Percentiles rank a stretch among this genome's conserved stretches.
Conservation (phyloP, 345 rosid species). For the Acer saccharum region DNA sequence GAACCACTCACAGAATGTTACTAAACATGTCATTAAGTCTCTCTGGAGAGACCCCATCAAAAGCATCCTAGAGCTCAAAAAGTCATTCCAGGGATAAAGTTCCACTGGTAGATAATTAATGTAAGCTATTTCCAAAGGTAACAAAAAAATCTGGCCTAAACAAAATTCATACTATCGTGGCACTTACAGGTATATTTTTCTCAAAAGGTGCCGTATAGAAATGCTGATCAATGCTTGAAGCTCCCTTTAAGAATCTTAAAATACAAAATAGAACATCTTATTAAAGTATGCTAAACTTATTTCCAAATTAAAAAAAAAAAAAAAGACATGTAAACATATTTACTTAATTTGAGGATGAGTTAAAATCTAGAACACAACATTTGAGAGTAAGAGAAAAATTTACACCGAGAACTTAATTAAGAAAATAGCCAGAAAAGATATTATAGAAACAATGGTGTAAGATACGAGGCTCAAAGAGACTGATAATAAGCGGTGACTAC, state of each 20-base stretch:
- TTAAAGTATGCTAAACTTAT: not conserved
- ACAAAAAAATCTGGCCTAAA: not conserved
- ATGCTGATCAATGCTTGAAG: constrained; percentile 89
- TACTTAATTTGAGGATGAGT: not conserved
- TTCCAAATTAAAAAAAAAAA: not conserved
- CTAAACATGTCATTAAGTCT: not conserved
- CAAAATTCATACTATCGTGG: constrained; percentile 11
- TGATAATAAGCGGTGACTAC: not conserved
- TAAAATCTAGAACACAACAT: not conserved
- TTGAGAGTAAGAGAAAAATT: not conserved
- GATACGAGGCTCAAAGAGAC: not conserved
- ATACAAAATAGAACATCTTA: constrained; percentile 11
- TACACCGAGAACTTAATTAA: not conserved
- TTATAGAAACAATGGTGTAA: not conserved
- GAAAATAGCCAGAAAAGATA: not conserved
- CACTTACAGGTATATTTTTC: constrained; percentile 88
- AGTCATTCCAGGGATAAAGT: not conserved
- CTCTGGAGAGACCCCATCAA: not conserved
- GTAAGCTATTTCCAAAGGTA: not conserved
- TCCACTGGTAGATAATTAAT: not conserved
- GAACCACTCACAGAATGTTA: constrained; percentile 25
- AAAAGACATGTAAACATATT: not conserved
- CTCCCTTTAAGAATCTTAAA: constrained; percentile 85
- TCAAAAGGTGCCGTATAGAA: constrained; percentile 69
- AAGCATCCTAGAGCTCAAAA: not conserved